A percentile compares a stretch with the other conserved stretches of the same genome.
phyloP scores from a whole-genome alignment of 2,329 filamentous ascomycete species.

The Drechslera avenae region DNA sequence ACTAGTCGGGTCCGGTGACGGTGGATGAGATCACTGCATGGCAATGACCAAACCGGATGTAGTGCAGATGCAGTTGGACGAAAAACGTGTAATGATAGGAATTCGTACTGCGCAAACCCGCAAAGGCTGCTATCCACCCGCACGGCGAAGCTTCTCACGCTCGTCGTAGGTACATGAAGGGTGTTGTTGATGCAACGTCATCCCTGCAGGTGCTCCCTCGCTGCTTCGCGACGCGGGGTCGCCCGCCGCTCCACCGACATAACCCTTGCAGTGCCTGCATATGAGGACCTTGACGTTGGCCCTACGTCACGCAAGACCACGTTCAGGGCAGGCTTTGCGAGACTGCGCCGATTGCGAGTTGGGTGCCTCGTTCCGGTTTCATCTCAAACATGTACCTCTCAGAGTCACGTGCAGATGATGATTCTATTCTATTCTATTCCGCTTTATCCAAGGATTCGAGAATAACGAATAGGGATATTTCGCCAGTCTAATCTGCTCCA shows the following conservation, averaged over 20 bases:
- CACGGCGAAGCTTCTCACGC: background rate
- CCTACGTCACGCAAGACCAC: constrained; percentile 11
- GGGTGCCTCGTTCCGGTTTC: background rate
- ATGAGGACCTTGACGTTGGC: background rate
- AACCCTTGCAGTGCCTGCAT: constrained; percentile 6
- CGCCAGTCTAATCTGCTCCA: constrained; percentile 6
- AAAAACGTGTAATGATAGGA: too few relatives aligned
- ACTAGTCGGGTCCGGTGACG: constrained; percentile 21
- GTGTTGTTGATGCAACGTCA: constrained; percentile 21
- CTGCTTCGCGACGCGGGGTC: constrained; percentile 16
- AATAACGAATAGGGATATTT: constrained; percentile 27
- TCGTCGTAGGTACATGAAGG: background rate
- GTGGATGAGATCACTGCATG: constrained; percentile 20
- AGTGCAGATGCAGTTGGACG: background rate
- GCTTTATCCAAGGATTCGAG: background rate
- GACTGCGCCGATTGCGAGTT: background rate
- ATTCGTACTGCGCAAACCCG: too few relatives aligned
- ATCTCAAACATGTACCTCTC: background rate
- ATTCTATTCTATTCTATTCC: background rate
- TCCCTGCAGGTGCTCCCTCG: constrained; percentile 14
- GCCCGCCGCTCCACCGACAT: constrained; percentile 10
- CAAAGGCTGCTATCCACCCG: constrained; percentile 4
- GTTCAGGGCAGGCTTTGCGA: constrained; percentile 14
- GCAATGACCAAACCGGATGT: background rate
- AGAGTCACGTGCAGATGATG: background rate